Base-by-base conservation (phyloP, 768 basidiomycete genomes). In the Tubosaeta sp. region DNA sequence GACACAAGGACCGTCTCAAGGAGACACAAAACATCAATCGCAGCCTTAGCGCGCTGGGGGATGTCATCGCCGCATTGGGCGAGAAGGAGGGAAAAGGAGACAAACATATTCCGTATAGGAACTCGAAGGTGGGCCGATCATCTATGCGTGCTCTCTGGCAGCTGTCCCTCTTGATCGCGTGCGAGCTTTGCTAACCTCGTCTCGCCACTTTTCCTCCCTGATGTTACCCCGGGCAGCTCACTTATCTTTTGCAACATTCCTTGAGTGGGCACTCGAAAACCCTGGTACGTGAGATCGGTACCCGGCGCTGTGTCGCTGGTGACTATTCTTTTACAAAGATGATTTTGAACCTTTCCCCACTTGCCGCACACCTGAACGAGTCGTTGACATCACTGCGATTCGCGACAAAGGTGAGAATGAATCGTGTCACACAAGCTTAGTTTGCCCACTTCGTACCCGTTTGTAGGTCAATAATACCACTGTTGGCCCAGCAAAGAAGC, bases 21-120 rank as follows among this genome's bases (percentile, higher is more conserved):
- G 93, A 97, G 75, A 97, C 93, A 52, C 91, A 95, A 75, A 91
- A 75, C 65, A 97, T 97, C 66, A 95, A 97, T 65, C 85, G 82
- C 74, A 91, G 88, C 69, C 72, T 97, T 69, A 95, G 91, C 66
- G 91, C 93, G 34, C 72, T 97, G 6, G 92, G 92, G 26, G 94
- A 97, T 69, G 94, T 97, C 38, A 91, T 97, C 62, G 88, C 91
- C 43, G 92, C 93, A 14, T 77, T 95, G 22, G 90, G 91, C 1
- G 86, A 86, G 73, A 85, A 82, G 63, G 82, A 81, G 51, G 84
- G 83, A 51, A 74, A 81, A 76, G 72, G 79, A 52, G 84, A 84
- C 48, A 89, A 88, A 65, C 94, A 97, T 71, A 91, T 97, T 47
- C 92, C 93, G 25, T 95, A 95, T 71, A 73, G 94, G 59, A 95